phyloP scores from a whole-genome alignment of 495 filamentous ascomycete species.

The Hypoxylon crocopeplum region DNA sequence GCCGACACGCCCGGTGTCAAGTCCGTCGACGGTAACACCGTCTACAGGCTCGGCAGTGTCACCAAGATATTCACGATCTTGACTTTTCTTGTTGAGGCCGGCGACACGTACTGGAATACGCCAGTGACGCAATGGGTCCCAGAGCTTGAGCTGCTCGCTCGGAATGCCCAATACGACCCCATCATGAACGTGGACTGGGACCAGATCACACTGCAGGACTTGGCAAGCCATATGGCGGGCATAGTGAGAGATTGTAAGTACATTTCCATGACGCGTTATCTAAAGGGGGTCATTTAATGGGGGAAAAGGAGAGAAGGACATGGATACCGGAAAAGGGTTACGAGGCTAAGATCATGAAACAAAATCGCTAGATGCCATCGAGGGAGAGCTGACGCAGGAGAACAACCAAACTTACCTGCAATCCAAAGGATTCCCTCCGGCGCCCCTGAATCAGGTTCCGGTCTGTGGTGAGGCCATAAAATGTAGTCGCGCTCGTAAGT shows the following conservation, averaged over 20 bases:
- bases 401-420: constrained; percentile 40
- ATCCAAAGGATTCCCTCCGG: constrained; percentile 50
- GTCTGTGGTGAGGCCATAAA: constrained; percentile 46
- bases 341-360: constrained; percentile 4
- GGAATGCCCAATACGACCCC: constrained; percentile 42
- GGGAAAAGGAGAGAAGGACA: constrained; percentile 1
- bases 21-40: constrained; percentile 50
- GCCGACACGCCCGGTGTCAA: constrained; percentile 44
- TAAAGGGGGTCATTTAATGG: background rate
- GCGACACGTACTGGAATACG: constrained; percentile 49
- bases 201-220: constrained; percentile 58
- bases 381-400: constrained; percentile 52
- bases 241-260: constrained; percentile 54
- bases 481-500: constrained; percentile 46
- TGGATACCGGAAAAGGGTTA: constrained; percentile 40
- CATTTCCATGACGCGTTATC: background rate
- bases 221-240: constrained; percentile 62
- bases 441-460: constrained; percentile 47
- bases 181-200: constrained; percentile 58
- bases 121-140: constrained; percentile 63
- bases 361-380: constrained; percentile 45
- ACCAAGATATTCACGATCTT: constrained; percentile 59
- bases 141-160: constrained; percentile 52
- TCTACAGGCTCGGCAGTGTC: constrained; percentile 59
- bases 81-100: constrained; percentile 54